A percentile compares a stretch with the other conserved stretches of the same genome.
Evolutionary conservation across 768 basidiomycete species (phyloP).

Genomic region (Termitomyces sp.): DNA sequence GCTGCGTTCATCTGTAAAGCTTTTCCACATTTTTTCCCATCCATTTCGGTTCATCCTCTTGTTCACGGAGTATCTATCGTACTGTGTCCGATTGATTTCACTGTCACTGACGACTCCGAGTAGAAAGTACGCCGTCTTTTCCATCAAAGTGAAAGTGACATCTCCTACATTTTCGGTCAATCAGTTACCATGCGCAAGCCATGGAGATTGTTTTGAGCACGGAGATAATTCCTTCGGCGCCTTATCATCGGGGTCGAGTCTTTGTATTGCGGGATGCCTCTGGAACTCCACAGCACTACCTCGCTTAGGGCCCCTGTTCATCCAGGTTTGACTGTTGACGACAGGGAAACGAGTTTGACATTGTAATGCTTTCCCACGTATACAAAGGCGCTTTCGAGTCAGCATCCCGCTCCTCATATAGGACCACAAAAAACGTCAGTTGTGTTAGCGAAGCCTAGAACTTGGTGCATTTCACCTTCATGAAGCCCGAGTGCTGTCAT

Average conservation of each 20-base stretch:
- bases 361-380: background rate
- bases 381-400: background rate
- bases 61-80: background rate
- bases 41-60: too few species aligned
- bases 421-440: background rate
- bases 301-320: background rate
- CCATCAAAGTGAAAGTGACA: background rate
- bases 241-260: background rate
- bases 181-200: background rate
- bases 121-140: background rate
- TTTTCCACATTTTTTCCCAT: background rate
- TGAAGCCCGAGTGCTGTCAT: background rate
- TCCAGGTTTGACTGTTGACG: background rate
- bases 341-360: background rate
- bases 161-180: background rate
- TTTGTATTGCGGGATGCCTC: background rate
- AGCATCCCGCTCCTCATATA: background rate
- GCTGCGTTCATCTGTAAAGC: background rate
- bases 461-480: background rate
- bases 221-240: background rate
- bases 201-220: background rate
- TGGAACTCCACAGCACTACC: background rate
- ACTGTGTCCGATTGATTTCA: background rate
- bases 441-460: background rate
- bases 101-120: background rate